phyloP scores from a whole-genome alignment of 257 asterid species.

The Plantago major region DNA sequence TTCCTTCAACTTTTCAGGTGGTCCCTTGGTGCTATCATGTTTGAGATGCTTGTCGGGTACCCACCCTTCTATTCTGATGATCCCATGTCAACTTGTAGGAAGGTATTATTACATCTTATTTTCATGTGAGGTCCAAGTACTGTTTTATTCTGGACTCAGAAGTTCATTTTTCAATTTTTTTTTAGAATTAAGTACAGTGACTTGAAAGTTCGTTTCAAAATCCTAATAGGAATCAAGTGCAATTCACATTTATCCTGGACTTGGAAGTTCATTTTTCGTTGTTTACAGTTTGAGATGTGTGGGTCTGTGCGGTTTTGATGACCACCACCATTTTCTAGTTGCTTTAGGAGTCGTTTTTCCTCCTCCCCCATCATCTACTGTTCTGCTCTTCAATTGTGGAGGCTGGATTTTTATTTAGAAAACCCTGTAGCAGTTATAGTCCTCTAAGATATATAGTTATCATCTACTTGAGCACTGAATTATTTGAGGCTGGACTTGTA shows the following conservation, averaged over 20 bases:
- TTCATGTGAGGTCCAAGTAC: constrained; percentile 15
- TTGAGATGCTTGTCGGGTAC: constrained; percentile 96
- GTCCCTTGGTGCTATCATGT: constrained; percentile 99
- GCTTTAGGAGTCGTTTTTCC: too few species aligned
- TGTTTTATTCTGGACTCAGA: constrained; percentile 3
- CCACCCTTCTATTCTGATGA: constrained; percentile 99
- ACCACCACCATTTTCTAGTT: too few species aligned
- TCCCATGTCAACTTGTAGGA: constrained; percentile 98
- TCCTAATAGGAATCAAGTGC: too few species aligned
- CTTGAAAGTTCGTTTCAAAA: too few species aligned
- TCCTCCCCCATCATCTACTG: neutral
- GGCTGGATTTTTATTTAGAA: neutral
- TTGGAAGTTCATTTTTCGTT: too few species aligned
- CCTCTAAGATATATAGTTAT: neutral
- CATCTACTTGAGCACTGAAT: neutral
- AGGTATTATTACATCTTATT: constrained; percentile 49
- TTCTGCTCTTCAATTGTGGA: constrained; percentile 1
- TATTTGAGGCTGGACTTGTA: neutral
- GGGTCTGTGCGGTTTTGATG: too few species aligned
- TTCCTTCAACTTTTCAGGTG: constrained; percentile 60
- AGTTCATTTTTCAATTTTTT: too few species aligned
- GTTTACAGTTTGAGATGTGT: too few species aligned
- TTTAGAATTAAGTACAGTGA: too few species aligned
- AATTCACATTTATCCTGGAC: too few species aligned
- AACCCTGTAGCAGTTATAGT: neutral